Conservation (phyloP, 805 yeast species). For the Kodamaea kaohsiungensis region DNA sequence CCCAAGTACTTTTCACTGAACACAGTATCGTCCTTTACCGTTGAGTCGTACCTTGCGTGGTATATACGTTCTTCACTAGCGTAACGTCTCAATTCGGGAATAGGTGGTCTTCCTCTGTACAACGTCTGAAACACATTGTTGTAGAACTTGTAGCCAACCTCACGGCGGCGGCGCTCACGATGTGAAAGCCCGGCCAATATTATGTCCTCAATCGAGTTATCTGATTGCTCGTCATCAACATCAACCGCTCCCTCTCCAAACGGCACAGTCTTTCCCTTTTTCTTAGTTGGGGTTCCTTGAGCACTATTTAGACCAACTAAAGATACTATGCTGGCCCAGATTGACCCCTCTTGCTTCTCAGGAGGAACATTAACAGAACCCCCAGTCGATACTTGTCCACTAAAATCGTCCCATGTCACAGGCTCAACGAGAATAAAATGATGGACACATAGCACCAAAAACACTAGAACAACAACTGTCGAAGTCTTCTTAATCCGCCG, state of each 20-base stretch:
- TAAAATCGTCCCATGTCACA: slow-evolving; percentile 6
- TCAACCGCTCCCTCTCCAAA: slow-evolving; percentile 2
- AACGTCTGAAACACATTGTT: slow-evolving; percentile 42
- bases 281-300: neutral
- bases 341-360: neutral
- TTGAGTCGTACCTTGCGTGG: slow-evolving; percentile 50
- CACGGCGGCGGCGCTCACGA: slow-evolving; percentile 10
- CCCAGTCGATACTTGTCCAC: slow-evolving; percentile 4
- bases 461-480: neutral
- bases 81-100: slow-evolving; percentile 45
- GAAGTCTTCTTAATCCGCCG: slow-evolving; percentile 8
- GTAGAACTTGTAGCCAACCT: slow-evolving; percentile 44
- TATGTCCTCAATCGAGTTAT: neutral
- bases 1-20: slow-evolving; percentile 56
- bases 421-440: slow-evolving; percentile 7
- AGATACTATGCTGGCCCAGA: neutral
- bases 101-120: slow-evolving; percentile 46
- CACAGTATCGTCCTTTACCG: slow-evolving; percentile 25
- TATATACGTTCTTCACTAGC: slow-evolving; percentile 48
- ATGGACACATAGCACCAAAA: slow-evolving; percentile 2
- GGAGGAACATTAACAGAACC: slow-evolving; percentile 1
- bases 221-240: neutral
- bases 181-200: neutral
- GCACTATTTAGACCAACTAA: neutral
- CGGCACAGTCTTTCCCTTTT: slow-evolving; percentile 4